Percentiles rank a stretch among this genome's conserved stretches.
Conservation (phyloP, 2,329 filamentous ascomycete genomes). For the Apiospora phragmitis region DNA sequence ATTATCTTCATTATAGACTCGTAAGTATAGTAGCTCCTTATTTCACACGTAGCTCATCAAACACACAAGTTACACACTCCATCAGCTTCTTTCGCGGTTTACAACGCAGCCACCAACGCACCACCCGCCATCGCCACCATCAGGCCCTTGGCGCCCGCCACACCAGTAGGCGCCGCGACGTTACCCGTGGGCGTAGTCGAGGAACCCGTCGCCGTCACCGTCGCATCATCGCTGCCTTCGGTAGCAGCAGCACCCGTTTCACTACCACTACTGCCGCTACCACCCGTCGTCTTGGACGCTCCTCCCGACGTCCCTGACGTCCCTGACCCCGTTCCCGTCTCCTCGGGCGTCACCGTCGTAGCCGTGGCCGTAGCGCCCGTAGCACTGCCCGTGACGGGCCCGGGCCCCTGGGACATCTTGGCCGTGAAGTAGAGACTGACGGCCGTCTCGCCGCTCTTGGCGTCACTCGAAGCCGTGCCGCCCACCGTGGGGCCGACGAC, state of each 20-base stretch:
- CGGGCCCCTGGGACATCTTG: conserved; percentile 38
- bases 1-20: background rate
- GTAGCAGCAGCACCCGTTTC: background rate
- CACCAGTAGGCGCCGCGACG: conserved; percentile 28
- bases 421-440: conserved; percentile 45
- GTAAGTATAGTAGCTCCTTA: background rate
- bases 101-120: conserved; percentile 31
- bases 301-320: background rate
- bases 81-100: background rate
- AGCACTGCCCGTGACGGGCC: conserved; percentile 42
- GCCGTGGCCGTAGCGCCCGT: conserved; percentile 34
- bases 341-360: background rate
- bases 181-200: conserved; percentile 20
- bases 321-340: too few species aligned
- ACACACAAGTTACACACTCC: background rate
- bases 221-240: background rate
- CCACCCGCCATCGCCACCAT: conserved; percentile 28
- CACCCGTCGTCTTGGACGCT: background rate
- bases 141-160: conserved; percentile 24
- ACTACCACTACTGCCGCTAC: background rate
- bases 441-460: conserved; percentile 37
- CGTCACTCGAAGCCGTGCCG: conserved; percentile 33
- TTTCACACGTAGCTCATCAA: background rate
- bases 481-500: conserved; percentile 32
- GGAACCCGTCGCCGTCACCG: background rate